Evolutionary conservation across 768 basidiomycete species (phyloP).

Genomic region (Fomitopsis serialis): DNA sequence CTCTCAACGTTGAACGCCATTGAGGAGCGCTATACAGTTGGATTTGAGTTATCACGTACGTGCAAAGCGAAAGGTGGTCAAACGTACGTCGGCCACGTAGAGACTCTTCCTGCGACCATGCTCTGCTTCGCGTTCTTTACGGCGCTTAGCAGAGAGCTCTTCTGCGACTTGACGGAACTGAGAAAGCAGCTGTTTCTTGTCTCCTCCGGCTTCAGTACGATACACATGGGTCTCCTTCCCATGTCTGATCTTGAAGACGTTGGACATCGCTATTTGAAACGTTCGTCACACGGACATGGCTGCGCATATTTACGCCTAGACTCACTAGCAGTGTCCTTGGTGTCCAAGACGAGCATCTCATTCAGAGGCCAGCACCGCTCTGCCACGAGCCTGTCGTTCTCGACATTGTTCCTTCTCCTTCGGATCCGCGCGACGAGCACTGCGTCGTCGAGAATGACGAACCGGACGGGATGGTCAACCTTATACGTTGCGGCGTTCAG

Average conservation of each 20-base stretch:
- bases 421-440: conserved; percentile 82
- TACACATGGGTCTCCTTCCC: conserved; percentile 95
- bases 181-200: conserved; percentile 81
- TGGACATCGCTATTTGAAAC: conserved; percentile 61
- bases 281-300: background rate
- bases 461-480: conserved; percentile 77
- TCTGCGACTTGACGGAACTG: conserved; percentile 92
- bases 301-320: conserved; percentile 2
- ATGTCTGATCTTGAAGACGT: conserved; percentile 92
- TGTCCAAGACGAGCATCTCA: conserved; percentile 93
- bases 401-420: conserved; percentile 52
- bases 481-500: conserved; percentile 96
- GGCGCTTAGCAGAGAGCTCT: conserved; percentile 79
- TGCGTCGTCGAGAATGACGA: conserved; percentile 89
- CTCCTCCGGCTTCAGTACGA: conserved; percentile 71
- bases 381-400: conserved; percentile 76
- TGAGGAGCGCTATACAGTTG: conserved; percentile 25
- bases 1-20: conserved; percentile 22
- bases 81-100: conserved; percentile 47
- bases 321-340: conserved; percentile 90
- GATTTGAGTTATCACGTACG: background rate
- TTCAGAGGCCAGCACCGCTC: conserved; percentile 91
- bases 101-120: conserved; percentile 82
- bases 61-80: background rate
- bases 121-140: conserved; percentile 92